Conservation (phyloP, 176 grass and related monocot species). For the Cenchrus fungigraminus region DNA sequence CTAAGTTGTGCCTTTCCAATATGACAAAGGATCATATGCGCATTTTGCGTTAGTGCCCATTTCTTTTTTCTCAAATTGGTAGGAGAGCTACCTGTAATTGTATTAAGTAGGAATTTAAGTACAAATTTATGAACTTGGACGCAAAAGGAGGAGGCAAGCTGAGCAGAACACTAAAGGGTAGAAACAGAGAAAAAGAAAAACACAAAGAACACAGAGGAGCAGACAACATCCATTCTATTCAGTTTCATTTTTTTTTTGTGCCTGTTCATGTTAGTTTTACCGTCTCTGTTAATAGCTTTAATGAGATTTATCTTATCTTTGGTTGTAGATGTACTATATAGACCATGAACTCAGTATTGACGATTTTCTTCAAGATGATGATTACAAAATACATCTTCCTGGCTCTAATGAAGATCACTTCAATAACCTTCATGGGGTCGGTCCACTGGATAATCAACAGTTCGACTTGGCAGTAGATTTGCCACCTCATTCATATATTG, state of each 20-base stretch:
- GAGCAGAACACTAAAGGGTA: not conserved
- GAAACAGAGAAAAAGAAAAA: too few species aligned
- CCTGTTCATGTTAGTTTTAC: not conserved
- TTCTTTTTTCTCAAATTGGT: too few species aligned
- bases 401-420: constrained; percentile 45
- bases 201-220: too few species aligned
- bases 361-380: constrained; percentile 60
- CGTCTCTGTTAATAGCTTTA: constrained; percentile 28
- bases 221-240: not conserved
- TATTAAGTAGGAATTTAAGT: not conserved
- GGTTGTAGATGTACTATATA: constrained; percentile 74
- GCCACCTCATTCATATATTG: constrained; percentile 44
- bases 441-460: constrained; percentile 62
- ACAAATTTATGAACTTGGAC: not conserved
- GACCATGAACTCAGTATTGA: constrained; percentile 70
- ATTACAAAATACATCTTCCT: constrained; percentile 56
- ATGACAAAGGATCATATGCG: not conserved
- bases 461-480: constrained; percentile 56
- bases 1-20: constrained; percentile 20
- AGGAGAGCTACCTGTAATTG: not conserved
- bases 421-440: constrained; percentile 51
- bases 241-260: not conserved
- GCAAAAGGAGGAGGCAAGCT: not conserved
- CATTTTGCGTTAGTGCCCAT: not conserved
- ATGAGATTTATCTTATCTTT: constrained; percentile 31